Base-by-base conservation (phyloP, 2,329 filamentous ascomycete species). In the Dactylellina haptotyla region DNA sequence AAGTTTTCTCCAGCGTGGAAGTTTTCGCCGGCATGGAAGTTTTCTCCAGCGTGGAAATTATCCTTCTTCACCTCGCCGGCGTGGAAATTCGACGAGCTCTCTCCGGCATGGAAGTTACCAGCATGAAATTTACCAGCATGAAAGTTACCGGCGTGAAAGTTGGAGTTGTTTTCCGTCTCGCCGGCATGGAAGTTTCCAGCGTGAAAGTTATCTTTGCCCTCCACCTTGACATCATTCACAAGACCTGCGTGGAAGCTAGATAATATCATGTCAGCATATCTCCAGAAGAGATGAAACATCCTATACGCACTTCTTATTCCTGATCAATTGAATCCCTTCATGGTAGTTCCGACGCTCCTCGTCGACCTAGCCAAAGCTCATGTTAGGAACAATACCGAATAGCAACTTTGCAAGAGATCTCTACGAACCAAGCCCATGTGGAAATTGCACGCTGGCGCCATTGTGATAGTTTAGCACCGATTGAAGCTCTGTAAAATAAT, bases 1-100 rank as follows among this genome's bases (percentile, higher is more conserved):
- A 34, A 34, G 32, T 34, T 34, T n/a, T n/a, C n/a, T 4, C n/a
- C 39, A 34, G 32, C 32, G 14, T 34, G 32, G 32, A 34, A 34
- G 32, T 34, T 34, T n/a, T n/a, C n/a, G 4, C 39, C 39, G n/a
- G 46, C 46, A 26, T 50, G 20, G 25, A 50, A 50, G 23, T 30
- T 50, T n/a, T 50, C 8, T 1, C 46, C 46, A 50, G 46, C 46
- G 25, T 50, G 46, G n/a, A 50, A 50, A 10, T 50, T 50, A 34
- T 14, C 32, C 32, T 34, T 14, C 6, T 14, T 34, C 32, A 34
- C 32, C 2, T 26, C 8, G 2, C 45, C 45, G 4, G 45, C 45
- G 14, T 50, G 45, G 20, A 50, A 50, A n/a, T 50, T 50, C 32
- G 5, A 5, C 14, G 32, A 6, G 6, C 14, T 34, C 20, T 50